A percentile compares a stretch with the other conserved stretches of the same genome.
phyloP scores from a whole-genome alignment of 176 grass and related monocot species.

The Musa itinerans region DNA sequence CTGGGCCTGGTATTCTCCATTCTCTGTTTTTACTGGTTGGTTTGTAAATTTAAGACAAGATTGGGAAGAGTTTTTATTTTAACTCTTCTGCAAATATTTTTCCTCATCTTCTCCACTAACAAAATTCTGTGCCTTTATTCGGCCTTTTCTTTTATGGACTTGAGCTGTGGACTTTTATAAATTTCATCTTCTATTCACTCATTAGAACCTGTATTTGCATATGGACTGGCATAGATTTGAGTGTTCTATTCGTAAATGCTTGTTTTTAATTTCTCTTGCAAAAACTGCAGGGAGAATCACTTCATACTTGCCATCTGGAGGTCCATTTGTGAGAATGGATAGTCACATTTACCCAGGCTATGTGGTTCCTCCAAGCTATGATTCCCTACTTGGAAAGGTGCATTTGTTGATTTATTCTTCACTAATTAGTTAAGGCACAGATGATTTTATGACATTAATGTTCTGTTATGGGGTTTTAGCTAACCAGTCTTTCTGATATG shows the following conservation, averaged over 20 bases:
- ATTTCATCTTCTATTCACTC: not conserved
- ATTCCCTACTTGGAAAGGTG: constrained; percentile 47
- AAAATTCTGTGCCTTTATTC: not conserved
- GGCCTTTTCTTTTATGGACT: not conserved
- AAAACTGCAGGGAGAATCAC: constrained; percentile 41
- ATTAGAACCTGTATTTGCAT: not conserved
- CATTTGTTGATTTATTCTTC: not conserved
- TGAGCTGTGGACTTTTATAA: not conserved
- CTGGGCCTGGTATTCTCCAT: constrained; percentile 31
- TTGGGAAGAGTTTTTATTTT: not conserved
- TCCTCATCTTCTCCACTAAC: not conserved
- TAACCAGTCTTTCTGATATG: too few relatives aligned
- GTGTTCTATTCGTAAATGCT: not conserved
- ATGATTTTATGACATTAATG: not conserved
- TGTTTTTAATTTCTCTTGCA: too few relatives aligned
- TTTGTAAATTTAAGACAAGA: not conserved
- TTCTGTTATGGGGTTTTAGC: too few relatives aligned
- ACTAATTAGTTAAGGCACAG: not conserved
- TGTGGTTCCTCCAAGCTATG: constrained; percentile 45
- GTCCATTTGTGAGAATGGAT: constrained; percentile 56
- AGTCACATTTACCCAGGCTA: constrained; percentile 54
- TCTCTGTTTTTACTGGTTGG: not conserved
- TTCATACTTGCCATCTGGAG: constrained; percentile 47
- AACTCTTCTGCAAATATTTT: not conserved
- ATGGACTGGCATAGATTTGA: not conserved